Conservation (phyloP, 2,329 filamentous ascomycete genomes). For the Botryosphaeria dothidea region DNA sequence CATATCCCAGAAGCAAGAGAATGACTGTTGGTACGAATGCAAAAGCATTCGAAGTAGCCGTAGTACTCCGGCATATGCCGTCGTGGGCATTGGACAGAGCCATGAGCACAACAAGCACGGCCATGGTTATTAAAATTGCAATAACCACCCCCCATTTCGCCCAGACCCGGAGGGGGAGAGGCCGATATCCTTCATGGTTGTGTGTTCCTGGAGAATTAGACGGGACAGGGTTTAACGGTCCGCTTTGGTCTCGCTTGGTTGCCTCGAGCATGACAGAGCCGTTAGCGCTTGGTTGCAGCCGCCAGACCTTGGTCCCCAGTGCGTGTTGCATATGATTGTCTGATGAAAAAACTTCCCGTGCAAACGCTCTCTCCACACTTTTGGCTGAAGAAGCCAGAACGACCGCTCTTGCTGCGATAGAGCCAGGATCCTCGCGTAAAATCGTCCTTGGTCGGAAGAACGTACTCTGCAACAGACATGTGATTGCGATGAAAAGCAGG, state of each 20-base stretch:
- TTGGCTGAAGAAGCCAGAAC: background rate
- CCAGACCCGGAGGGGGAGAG: background rate
- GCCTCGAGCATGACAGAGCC: conserved; percentile 3
- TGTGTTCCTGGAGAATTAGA: background rate
- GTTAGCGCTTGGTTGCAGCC: background rate
- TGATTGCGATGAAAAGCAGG: background rate
- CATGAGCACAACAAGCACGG: background rate
- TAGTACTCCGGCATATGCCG: conserved; percentile 1
- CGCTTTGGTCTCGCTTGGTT: background rate
- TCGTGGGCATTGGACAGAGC: background rate
- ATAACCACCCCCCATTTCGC: conserved; percentile 1
- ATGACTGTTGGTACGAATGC: conserved; percentile 3
- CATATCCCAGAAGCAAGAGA: conserved; percentile 8
- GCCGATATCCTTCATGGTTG: background rate
- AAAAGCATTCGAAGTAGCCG: background rate
- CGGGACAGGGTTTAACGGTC: background rate
- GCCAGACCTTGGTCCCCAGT: background rate
- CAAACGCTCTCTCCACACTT: background rate
- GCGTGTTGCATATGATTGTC: background rate
- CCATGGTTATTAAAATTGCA: background rate
- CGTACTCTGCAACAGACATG: background rate
- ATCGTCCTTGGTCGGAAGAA: conserved; percentile 3
- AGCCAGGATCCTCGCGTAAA: conserved; percentile 7
- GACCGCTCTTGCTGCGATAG: background rate
- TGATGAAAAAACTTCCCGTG: background rate